These are phyloP conservation scores for Tylopilus orsonianus DNA, from an alignment of 1,284 basidiomycete genomes.

Conservation along the genomic window DNA sequence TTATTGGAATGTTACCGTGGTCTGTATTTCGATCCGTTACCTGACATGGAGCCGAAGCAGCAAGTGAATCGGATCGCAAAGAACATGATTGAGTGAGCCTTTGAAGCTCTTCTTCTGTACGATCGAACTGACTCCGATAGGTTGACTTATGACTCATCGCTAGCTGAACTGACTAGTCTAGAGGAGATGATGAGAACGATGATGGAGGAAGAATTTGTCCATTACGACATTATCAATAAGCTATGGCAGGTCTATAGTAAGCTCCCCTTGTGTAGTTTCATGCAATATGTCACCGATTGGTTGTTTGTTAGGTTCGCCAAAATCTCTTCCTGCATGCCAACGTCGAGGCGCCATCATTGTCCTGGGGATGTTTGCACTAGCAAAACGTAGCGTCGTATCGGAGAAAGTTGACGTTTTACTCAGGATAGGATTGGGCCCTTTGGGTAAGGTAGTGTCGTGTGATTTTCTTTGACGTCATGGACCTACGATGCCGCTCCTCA, in stretches of 20 bases:
- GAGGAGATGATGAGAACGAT: conserved; percentile 96
- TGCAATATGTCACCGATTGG: neutral
- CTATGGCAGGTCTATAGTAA: conserved; percentile 95
- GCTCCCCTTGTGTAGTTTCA: conserved; percentile 28
- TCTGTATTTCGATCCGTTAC: conserved; percentile 86
- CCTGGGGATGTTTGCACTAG: conserved; percentile 92
- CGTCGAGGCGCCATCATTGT: conserved; percentile 93
- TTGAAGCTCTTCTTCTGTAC: neutral
- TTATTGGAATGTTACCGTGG: conserved; percentile 89
- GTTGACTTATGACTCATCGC: conserved; percentile 84
- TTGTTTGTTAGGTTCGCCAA: conserved; percentile 62
- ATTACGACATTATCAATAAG: conserved; percentile 83
- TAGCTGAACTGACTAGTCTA: conserved; percentile 94
- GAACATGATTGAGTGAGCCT: conserved; percentile 91
- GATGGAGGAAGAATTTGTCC: conserved; percentile 85
- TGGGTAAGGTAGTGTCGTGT: conserved; percentile 64
- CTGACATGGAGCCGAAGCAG: conserved; percentile 72
- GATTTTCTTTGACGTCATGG: neutral
- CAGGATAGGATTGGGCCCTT: conserved; percentile 83
- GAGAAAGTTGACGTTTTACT: conserved; percentile 87
- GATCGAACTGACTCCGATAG: conserved; percentile 39
- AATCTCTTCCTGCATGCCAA: conserved; percentile 77
- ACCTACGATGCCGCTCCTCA: conserved; percentile 33
- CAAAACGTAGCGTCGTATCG: conserved; percentile 81
- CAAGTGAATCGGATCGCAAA: conserved; percentile 95